Percentiles rank a stretch among this genome's conserved stretches.
phyloP scores from a whole-genome alignment of 2,329 filamentous ascomycete species.

The Aspergillus brunneoviolaceus region DNA sequence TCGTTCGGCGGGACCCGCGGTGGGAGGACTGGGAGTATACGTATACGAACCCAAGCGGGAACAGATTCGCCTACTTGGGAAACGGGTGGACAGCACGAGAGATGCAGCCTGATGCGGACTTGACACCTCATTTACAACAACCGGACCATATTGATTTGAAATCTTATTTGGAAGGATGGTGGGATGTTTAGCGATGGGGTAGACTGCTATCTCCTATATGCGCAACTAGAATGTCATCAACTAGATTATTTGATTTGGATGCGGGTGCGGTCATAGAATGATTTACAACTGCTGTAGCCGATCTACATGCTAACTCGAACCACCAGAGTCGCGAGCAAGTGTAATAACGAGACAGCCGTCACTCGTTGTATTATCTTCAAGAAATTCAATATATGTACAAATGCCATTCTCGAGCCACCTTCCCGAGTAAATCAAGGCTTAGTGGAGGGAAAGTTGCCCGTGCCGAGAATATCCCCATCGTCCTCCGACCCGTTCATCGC shows the following conservation, averaged over 20 bases:
- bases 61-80: slow-evolving; percentile 59
- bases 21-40: slow-evolving; percentile 62
- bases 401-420: not conserved
- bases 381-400: not conserved
- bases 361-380: not conserved
- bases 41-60: slow-evolving; percentile 44
- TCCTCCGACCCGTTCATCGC: slow-evolving; percentile 23
- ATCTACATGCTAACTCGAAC: too few species aligned
- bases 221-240: too few species aligned
- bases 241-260: too few species aligned
- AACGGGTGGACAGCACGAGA: slow-evolving; percentile 67
- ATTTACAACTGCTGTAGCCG: too few species aligned
- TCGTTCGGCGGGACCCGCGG: slow-evolving; percentile 55
- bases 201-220: too few species aligned
- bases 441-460: slow-evolving; percentile 12
- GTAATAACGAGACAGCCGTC: not conserved
- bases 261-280: too few species aligned
- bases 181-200: slow-evolving; percentile 42
- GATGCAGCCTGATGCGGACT: slow-evolving; percentile 53
- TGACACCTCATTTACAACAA: slow-evolving; percentile 62
- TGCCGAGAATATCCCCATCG: slow-evolving; percentile 30
- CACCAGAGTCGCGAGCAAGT: too few species aligned
- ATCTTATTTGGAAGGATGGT: slow-evolving; percentile 69
- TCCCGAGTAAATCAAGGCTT: not conserved
- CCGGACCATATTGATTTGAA: slow-evolving; percentile 60